Evolutionary conservation across 1,284 basidiomycete species (phyloP).

Genomic region (Pseudozyma sp.): DNA sequence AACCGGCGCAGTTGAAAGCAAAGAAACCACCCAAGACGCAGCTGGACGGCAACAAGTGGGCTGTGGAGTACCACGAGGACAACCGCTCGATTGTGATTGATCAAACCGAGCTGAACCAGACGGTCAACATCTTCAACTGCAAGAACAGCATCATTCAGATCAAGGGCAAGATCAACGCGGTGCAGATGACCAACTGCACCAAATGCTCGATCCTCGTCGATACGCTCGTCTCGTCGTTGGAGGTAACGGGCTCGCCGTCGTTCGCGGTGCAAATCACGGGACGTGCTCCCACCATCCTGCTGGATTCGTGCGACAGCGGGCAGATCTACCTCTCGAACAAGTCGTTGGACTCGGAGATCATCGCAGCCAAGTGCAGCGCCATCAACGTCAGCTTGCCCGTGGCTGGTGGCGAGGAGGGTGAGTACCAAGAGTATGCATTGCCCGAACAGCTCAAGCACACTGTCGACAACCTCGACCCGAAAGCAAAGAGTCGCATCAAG

Average conservation of each 20-base stretch:
- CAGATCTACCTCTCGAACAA: conserved; percentile 91
- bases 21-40: conserved; percentile 94
- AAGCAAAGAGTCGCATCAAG: conserved; percentile 75
- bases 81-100: conserved; percentile 81
- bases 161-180: conserved; percentile 94
- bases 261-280: conserved; percentile 95
- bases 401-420: conserved; percentile 87
- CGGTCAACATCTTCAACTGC: conserved; percentile 90
- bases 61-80: conserved; percentile 92
- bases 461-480: conserved; percentile 76
- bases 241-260: conserved; percentile 88
- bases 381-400: conserved; percentile 93
- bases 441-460: conserved; percentile 96
- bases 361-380: conserved; percentile 92
- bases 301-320: conserved; percentile 94
- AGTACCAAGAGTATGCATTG: conserved; percentile 88
- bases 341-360: conserved; percentile 84
- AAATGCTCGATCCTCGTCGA: conserved; percentile 91
- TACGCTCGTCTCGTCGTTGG: conserved; percentile 87
- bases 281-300: conserved; percentile 86
- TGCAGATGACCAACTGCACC: conserved; percentile 80
- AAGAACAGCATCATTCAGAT: conserved; percentile 88
- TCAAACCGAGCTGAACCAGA: conserved; percentile 83
- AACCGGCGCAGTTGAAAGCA: conserved; percentile 53
- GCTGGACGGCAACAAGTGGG: conserved; percentile 93